phyloP scores from a whole-genome alignment of 768 basidiomycete species.

The Harrya chromipes region DNA sequence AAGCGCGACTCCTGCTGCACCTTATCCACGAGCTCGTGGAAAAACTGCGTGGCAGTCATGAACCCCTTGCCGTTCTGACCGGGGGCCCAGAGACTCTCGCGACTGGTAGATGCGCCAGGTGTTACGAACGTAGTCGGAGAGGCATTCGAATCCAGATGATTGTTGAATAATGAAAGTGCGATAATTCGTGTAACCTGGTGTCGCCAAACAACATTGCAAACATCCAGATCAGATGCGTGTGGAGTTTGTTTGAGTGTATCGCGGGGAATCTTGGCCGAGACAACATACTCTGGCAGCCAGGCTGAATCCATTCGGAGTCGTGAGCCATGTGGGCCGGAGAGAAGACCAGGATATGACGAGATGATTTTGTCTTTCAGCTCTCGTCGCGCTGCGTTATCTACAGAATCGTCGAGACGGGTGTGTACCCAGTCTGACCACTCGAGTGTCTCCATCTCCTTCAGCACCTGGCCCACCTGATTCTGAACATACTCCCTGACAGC shows the following conservation, averaged over 20 bases:
- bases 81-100: constrained; percentile 13
- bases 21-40: constrained; percentile 7
- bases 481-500: constrained; percentile 12
- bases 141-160: constrained; percentile 9
- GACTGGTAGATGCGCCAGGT: constrained; percentile 14
- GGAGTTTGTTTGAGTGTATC: constrained; percentile 3
- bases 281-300: constrained; percentile 2
- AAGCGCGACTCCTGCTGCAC: background rate
- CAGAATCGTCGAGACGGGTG: background rate
- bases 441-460: constrained; percentile 7
- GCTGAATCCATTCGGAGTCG: background rate
- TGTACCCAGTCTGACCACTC: constrained; percentile 14
- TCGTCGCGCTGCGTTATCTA: background rate
- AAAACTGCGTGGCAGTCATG: constrained; percentile 15
- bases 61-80: constrained; percentile 19
- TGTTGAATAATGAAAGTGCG: constrained; percentile 13
- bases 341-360: constrained; percentile 4
- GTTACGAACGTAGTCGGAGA: constrained; percentile 11
- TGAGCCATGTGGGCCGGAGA: constrained; percentile 2
- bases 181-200: constrained; percentile 1
- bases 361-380: constrained; percentile 1
- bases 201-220: constrained; percentile 6
- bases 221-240: constrained; percentile 5
- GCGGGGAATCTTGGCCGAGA: background rate
- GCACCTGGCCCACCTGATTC: constrained; percentile 10